Conservation (phyloP, 1,284 basidiomycete species). For the Malassezia restricta region DNA sequence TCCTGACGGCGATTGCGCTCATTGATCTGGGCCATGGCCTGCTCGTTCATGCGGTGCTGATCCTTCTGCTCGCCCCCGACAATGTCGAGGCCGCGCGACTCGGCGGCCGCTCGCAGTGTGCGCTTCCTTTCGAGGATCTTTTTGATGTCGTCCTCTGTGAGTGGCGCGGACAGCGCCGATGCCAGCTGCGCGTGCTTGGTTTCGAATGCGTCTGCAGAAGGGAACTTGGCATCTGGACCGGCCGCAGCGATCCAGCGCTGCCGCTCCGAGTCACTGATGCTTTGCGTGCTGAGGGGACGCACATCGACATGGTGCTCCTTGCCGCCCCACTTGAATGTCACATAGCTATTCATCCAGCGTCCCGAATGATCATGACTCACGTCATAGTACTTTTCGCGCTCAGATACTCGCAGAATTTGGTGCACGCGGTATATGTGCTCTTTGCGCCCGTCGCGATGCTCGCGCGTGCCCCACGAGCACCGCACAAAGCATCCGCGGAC, state of each 20-base stretch:
- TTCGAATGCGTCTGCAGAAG: conserved; percentile 14
- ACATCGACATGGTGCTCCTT: conserved; percentile 23
- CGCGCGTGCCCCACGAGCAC: conserved; percentile 32
- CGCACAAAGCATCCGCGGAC: conserved; percentile 55
- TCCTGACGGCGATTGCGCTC: conserved; percentile 75
- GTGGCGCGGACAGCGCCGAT: conserved; percentile 20
- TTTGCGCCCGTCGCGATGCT: conserved; percentile 51
- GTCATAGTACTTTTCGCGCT: conserved; percentile 57
- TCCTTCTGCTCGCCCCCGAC: background rate
- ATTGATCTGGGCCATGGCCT: conserved; percentile 65
- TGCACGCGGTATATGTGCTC: conserved; percentile 68
- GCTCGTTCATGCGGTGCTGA: conserved; percentile 47
- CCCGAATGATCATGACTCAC: conserved; percentile 51
- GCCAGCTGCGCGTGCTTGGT: conserved; percentile 27
- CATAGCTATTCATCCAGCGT: conserved; percentile 29
- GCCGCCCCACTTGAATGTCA: conserved; percentile 22
- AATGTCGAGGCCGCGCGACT: background rate
- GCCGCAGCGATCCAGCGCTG: conserved; percentile 24
- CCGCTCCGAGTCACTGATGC: conserved; percentile 25
- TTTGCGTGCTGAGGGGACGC: conserved; percentile 17
- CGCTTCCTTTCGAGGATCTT: conserved; percentile 27
- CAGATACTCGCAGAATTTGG: conserved; percentile 56
- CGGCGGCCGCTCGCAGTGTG: conserved; percentile 15
- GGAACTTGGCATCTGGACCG: conserved; percentile 14
- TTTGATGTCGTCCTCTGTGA: conserved; percentile 31